Conservation (phyloP, 2,329 filamentous ascomycete genomes). For the Talaromyces verruculosus region DNA sequence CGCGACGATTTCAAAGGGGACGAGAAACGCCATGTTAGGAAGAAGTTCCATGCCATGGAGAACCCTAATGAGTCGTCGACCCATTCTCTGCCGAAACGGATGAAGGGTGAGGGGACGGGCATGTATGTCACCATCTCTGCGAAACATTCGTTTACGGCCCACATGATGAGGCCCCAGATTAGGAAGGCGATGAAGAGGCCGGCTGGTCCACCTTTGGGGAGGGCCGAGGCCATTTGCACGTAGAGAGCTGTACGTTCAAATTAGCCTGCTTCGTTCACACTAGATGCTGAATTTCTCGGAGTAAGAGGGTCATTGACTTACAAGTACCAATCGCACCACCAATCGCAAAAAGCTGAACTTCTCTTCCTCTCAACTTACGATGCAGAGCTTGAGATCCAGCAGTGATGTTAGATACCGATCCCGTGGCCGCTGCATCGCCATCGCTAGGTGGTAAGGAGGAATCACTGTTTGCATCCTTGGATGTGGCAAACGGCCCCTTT, state of each 20-base stretch:
- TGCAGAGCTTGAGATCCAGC: conserved; percentile 31
- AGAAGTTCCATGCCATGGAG: conserved; percentile 65
- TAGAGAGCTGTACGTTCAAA: conserved; percentile 32
- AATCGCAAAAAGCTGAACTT: conserved; percentile 38
- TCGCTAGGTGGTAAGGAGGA: background rate
- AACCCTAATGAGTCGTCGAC: conserved; percentile 80
- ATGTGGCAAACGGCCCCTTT: conserved; percentile 1
- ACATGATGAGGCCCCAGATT: conserved; percentile 27
- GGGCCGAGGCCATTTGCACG: conserved; percentile 39
- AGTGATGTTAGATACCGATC: background rate
- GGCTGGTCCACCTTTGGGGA: conserved; percentile 40
- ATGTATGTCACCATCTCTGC: conserved; percentile 86
- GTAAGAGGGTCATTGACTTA: conserved; percentile 20
- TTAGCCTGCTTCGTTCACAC: background rate
- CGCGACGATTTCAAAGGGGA: conserved; percentile 17
- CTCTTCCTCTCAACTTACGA: conserved; percentile 33
- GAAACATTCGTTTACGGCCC: conserved; percentile 38
- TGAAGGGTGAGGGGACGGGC: conserved; percentile 74
- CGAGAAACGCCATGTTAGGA: conserved; percentile 16
- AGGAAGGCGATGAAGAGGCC: conserved; percentile 39
- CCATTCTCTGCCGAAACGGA: conserved; percentile 75
- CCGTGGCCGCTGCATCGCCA: background rate
- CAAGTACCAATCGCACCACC: conserved; percentile 39
- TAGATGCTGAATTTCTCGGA: background rate
- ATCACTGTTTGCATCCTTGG: background rate